Evolutionary conservation across 805 yeast genomes (phyloP).

Genomic region (Wickerhamiella cacticola): DNA sequence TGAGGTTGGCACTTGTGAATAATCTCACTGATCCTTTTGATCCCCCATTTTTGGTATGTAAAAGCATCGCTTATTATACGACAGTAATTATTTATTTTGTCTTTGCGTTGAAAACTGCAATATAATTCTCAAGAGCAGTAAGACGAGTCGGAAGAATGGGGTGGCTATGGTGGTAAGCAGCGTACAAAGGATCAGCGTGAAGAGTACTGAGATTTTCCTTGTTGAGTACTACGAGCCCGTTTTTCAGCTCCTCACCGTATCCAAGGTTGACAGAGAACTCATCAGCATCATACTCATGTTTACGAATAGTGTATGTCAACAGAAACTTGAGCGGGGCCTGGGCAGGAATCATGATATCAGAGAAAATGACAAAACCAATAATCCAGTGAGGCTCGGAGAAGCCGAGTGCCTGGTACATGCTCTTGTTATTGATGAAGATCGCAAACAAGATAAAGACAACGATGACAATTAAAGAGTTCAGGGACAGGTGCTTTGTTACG

Average conservation of each 20-base stretch:
- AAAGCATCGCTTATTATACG: too few relatives aligned
- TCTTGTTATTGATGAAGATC: conserved; percentile 63
- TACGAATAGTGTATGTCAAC: conserved; percentile 63
- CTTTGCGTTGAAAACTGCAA: conserved; percentile 17
- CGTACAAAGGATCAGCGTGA: conserved; percentile 81
- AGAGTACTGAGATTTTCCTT: conserved; percentile 74
- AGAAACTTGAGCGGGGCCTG: conserved; percentile 55
- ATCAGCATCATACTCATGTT: conserved; percentile 90
- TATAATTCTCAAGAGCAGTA: conserved; percentile 45
- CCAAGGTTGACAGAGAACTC: conserved; percentile 68
- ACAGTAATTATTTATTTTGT: too few relatives aligned
- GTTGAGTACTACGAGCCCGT: conserved; percentile 62
- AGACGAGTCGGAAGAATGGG: conserved; percentile 89
- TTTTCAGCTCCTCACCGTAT: conserved; percentile 52
- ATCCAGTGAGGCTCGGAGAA: conserved; percentile 62
- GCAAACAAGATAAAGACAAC: conserved; percentile 62
- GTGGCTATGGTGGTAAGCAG: conserved; percentile 81
- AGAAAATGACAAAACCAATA: conserved; percentile 70
- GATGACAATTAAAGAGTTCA: conserved; percentile 53
- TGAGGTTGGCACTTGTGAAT: too few relatives aligned
- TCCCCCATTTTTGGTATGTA: too few relatives aligned
- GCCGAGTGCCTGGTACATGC: conserved; percentile 70
- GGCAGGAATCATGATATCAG: conserved; percentile 66
- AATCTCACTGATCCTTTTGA: too few relatives aligned
- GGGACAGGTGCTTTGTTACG: conserved; percentile 59